Conservation (phyloP, 768 basidiomycete species). For the Cubamyces sp. region DNA sequence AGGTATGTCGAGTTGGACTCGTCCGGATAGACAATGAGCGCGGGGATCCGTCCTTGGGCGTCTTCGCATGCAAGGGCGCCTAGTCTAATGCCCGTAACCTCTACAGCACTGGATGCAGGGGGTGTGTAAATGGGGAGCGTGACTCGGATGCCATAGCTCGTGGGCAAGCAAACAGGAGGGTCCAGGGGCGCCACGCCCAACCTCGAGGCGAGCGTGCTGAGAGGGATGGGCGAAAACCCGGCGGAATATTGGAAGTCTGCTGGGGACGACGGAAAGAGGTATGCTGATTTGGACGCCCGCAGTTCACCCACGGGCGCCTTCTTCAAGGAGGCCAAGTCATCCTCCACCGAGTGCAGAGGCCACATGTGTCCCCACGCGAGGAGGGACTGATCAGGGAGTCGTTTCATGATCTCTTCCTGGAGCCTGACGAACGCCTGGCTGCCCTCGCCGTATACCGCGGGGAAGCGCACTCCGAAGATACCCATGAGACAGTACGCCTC, state of each 20-base stretch:
- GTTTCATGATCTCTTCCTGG: background rate
- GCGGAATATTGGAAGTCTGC: background rate
- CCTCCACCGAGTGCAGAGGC: no score
- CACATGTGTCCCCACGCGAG: slow-evolving; percentile 1
- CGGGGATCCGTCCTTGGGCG: background rate
- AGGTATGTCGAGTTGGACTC: background rate
- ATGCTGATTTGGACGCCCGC: background rate
- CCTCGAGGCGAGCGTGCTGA: background rate
- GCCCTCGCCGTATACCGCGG: slow-evolving; percentile 5
- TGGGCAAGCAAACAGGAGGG: background rate
- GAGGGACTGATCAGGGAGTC: background rate
- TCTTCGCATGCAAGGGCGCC: background rate
- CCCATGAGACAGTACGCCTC: slow-evolving; percentile 10
- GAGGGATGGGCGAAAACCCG: background rate
- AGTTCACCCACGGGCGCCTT: background rate
- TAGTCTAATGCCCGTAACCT: background rate
- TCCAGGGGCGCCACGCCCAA: background rate
- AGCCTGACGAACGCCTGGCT: background rate
- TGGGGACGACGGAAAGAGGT: background rate
- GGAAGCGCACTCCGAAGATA: slow-evolving; percentile 4
- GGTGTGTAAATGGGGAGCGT: background rate
- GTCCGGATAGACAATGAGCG: background rate
- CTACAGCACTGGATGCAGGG: background rate
- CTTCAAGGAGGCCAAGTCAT: background rate
- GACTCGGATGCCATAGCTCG: background rate